A percentile compares a stretch with the other conserved stretches of the same genome.
Conservation (phyloP, 345 rosid genomes). For the Linum tenue region DNA sequence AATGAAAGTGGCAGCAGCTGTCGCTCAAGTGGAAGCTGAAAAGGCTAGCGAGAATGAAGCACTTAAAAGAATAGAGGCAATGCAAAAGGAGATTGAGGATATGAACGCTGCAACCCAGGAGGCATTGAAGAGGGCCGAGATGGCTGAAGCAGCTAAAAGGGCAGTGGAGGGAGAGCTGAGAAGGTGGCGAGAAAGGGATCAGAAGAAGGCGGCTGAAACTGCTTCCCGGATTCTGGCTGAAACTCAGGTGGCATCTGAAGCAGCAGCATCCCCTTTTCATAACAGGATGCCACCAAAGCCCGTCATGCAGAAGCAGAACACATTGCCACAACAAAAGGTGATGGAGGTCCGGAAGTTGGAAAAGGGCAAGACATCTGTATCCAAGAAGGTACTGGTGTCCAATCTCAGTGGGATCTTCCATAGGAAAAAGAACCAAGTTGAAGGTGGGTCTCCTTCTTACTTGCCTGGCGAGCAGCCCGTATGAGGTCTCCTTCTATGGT, state of each 20-base stretch:
- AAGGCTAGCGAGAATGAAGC: slow-evolving; percentile 90
- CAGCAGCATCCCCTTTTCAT: slow-evolving; percentile 49
- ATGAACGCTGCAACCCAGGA: slow-evolving; percentile 57
- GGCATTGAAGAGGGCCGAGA: slow-evolving; percentile 76
- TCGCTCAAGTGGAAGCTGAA: slow-evolving; percentile 93
- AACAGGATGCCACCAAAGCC: no score
- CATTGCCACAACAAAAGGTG: slow-evolving; percentile 19
- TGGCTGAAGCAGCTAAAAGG: slow-evolving; percentile 90
- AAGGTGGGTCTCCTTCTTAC: slow-evolving; percentile 77
- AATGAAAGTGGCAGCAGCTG: slow-evolving; percentile 89
- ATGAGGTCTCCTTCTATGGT: slow-evolving; percentile 14
- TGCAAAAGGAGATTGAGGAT: slow-evolving; percentile 65
- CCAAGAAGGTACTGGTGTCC: slow-evolving; percentile 56
- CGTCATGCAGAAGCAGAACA: background rate
- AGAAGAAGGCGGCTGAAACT: slow-evolving; percentile 76
- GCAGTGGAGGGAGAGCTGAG: slow-evolving; percentile 92
- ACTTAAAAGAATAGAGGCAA: slow-evolving; percentile 58
- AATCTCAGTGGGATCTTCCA: slow-evolving; percentile 63
- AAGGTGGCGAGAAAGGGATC: slow-evolving; percentile 85
- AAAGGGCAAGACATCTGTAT: slow-evolving; percentile 41
- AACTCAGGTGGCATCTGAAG: slow-evolving; percentile 39
- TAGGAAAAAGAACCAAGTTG: slow-evolving; percentile 69
- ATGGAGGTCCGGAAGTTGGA: slow-evolving; percentile 43
- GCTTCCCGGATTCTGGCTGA: slow-evolving; percentile 69
- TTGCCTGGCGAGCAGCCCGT: slow-evolving; percentile 66